Conservation (phyloP, 2,329 filamentous ascomycete genomes). For the Nothophoma quercina region DNA sequence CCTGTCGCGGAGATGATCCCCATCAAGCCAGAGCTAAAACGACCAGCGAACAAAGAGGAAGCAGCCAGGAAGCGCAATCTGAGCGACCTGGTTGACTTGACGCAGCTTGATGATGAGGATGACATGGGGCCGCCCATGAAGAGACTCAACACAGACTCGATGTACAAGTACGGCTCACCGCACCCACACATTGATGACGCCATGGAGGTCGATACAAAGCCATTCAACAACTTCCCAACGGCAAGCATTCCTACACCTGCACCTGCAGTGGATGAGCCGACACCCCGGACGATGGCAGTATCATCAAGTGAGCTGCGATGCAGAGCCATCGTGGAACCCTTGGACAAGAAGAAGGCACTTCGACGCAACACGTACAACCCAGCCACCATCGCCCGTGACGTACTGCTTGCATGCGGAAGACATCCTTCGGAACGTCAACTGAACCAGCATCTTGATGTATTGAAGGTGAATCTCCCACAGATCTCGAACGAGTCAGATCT, state of each 20-base stretch:
- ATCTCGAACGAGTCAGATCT: slow-evolving; percentile 61
- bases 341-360: slow-evolving; percentile 57
- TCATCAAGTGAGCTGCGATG: slow-evolving; percentile 27
- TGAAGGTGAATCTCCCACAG: slow-evolving; percentile 53
- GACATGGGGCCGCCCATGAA: slow-evolving; percentile 49
- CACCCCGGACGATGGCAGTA: slow-evolving; percentile 8
- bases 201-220: slow-evolving; percentile 24
- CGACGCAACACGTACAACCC: slow-evolving; percentile 64
- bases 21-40: slow-evolving; percentile 35
- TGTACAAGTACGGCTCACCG: slow-evolving; percentile 21
- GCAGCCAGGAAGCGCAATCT: slow-evolving; percentile 64
- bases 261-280: slow-evolving; percentile 17
- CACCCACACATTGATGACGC: slow-evolving; percentile 16
- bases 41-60: slow-evolving; percentile 60
- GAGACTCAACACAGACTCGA: slow-evolving; percentile 21
- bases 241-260: slow-evolving; percentile 21
- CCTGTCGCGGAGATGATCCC: slow-evolving; percentile 46
- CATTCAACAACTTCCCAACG: slow-evolving; percentile 35
- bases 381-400: slow-evolving; percentile 68
- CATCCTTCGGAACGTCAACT: slow-evolving; percentile 66
- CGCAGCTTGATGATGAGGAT: slow-evolving; percentile 56
- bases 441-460: slow-evolving; percentile 65
- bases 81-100: slow-evolving; percentile 62
- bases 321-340: slow-evolving; percentile 51
- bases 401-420: slow-evolving; percentile 67